Evolutionary conservation across 2,329 filamentous ascomycete species (phyloP).

Genomic region (Aureobasidium subglaciale): DNA sequence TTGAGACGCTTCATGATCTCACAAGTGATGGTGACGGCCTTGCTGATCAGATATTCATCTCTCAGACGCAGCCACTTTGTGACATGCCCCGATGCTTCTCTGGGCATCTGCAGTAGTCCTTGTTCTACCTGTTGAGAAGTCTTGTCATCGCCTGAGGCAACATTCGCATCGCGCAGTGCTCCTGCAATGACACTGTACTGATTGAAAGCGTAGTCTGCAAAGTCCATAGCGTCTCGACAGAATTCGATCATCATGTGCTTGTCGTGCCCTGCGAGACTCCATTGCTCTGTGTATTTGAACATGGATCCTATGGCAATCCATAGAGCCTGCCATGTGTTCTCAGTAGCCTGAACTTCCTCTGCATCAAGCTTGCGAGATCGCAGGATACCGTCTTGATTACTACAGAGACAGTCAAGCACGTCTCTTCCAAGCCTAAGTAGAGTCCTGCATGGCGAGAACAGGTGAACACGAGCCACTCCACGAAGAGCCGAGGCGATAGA

Average conservation of each 20-base stretch:
- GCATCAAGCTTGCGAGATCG: slow-evolving; percentile 50
- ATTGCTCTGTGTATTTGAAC: slow-evolving; percentile 74
- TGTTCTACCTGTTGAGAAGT: slow-evolving; percentile 34
- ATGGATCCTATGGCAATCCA: slow-evolving; percentile 78
- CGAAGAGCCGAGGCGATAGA: slow-evolving; percentile 51
- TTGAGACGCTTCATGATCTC: slow-evolving; percentile 79
- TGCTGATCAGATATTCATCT: slow-evolving; percentile 76
- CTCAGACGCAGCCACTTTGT: slow-evolving; percentile 85
- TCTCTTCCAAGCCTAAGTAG: slow-evolving; percentile 57
- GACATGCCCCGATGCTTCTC: slow-evolving; percentile 58
- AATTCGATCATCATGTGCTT: slow-evolving; percentile 82
- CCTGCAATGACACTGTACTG: slow-evolving; percentile 78
- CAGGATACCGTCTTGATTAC: slow-evolving; percentile 56
- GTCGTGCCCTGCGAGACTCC: slow-evolving; percentile 66
- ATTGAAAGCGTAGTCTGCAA: slow-evolving; percentile 76
- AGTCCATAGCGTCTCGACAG: slow-evolving; percentile 89
- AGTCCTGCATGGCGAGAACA: slow-evolving; percentile 53
- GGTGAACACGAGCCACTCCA: slow-evolving; percentile 48
- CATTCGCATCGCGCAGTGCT: slow-evolving; percentile 49
- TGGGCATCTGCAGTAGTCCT: slow-evolving; percentile 58
- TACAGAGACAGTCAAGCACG: slow-evolving; percentile 57
- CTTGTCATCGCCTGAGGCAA: slow-evolving; percentile 26
- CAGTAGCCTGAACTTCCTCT: slow-evolving; percentile 57
- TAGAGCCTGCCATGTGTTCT: slow-evolving; percentile 74
- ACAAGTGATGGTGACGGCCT: slow-evolving; percentile 72